Conservation (phyloP, 768 basidiomycete species). For the Leucocoprinus leucothites region DNA sequence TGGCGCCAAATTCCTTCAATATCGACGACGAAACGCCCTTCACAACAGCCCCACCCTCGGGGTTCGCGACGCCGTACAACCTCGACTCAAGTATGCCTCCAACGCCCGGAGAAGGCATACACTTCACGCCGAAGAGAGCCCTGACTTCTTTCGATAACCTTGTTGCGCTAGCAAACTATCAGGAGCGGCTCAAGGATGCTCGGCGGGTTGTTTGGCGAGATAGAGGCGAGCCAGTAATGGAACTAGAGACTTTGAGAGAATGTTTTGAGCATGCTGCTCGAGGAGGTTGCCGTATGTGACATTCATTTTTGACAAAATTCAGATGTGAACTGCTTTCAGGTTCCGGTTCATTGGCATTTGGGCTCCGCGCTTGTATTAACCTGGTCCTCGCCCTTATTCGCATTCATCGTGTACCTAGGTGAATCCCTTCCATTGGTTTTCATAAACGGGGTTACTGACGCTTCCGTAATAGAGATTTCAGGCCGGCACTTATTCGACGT, state of each 20-base stretch:
- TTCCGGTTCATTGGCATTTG: constrained; percentile 76
- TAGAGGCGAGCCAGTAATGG: constrained; percentile 69
- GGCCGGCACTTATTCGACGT: constrained; percentile 66
- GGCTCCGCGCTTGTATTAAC: constrained; percentile 81
- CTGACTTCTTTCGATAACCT: constrained; percentile 83
- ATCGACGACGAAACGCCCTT: constrained; percentile 2
- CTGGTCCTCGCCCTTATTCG: constrained; percentile 74
- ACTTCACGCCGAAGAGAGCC: constrained; percentile 51
- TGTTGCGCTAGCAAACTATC: constrained; percentile 80
- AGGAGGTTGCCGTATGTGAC: constrained; percentile 67
- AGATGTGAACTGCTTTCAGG: constrained; percentile 43
- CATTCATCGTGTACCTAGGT: constrained; percentile 68
- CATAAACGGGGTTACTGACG: not conserved
- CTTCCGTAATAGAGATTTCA: constrained; percentile 44
- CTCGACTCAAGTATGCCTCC: constrained; percentile 13
- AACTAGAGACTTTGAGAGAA: constrained; percentile 58
- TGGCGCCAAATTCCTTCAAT: not conserved
- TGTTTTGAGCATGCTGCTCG: constrained; percentile 68
- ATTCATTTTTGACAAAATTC: not conserved
- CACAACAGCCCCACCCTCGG: not conserved
- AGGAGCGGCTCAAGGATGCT: constrained; percentile 69
- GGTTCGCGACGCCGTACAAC: constrained; percentile 1
- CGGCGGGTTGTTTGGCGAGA: constrained; percentile 83
- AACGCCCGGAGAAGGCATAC: constrained; percentile 29
- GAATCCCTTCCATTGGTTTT: constrained; percentile 16